Base-by-base conservation (phyloP, 179 eudicot species). In the Camellia oleifera region DNA sequence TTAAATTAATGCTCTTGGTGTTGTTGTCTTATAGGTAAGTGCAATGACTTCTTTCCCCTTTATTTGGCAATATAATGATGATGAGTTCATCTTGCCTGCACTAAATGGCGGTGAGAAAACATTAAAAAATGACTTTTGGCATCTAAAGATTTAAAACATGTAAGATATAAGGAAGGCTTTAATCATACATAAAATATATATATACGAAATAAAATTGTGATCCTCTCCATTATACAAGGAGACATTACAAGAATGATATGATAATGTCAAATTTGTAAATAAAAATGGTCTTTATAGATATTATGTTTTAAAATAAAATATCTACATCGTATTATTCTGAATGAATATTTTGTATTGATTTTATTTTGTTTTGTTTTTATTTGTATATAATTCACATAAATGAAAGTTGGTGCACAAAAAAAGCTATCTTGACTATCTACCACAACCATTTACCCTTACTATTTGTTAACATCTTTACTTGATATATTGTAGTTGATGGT, bases 51-150 rank as follows among this genome's bases (percentile, higher is more conserved):
- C 86, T 74, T 83, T 45, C 67, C 32, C 66, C 67, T 42, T 52
- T 83, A 44, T 26, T 56, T 42, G 76, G 81, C 53, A 82, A 81
- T 78, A 79, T 32, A 32, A 32, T 32, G 40, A 79, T 86, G 71
- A 72, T 70, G 32, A 71, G 67, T n/a, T 83, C 63, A 80, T 18
- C 69, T 15, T 83, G 79, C 60, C 84, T 78, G 62, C 61, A 56
- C 70, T 54, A 53, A 23, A 42, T 12, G 8, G 66, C 12, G 8
- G 66, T 18, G 15, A 23, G 50, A 32, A 79, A 45, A 53, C 67
- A 79, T 14, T 7, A 46, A 60, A 48, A 62, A 46, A 14, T 0
- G 9, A 17, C 32, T 32, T 26, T 70, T 40, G 11, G 8, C 9
- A 46, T 61, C 45, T 17, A 48, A 50, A 62, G 50, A 9, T 17